Conservation (phyloP, 768 basidiomycete species). For the Trametes sanguinea region DNA sequence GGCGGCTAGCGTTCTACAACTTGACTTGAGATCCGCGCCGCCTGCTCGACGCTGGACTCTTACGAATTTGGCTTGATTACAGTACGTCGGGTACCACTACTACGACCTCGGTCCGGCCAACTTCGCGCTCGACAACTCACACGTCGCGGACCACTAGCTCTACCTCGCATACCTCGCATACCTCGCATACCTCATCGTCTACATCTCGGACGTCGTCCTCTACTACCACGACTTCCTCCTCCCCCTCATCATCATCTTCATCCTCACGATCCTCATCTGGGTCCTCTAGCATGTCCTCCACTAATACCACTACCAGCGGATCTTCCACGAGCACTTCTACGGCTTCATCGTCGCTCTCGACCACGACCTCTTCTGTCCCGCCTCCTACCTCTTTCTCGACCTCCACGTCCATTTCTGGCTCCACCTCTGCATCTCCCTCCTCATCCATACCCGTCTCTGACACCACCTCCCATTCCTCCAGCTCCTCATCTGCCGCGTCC, state of each 20-base stretch:
- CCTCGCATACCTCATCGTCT: neutral
- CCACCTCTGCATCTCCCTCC: neutral
- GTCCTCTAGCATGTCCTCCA: slow-evolving; percentile 3
- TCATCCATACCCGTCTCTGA: neutral
- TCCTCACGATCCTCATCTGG: neutral
- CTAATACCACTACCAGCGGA: neutral
- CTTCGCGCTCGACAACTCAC: neutral
- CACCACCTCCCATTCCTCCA: neutral
- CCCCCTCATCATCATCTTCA: neutral
- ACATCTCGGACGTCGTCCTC: neutral
- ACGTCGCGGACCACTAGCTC: neutral
- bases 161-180: neutral
- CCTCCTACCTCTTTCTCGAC: neutral
- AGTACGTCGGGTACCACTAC: slow-evolving; percentile 1
- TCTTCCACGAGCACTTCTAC: neutral
- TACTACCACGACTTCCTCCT: neutral
- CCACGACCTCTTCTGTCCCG: neutral
- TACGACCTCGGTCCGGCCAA: neutral
- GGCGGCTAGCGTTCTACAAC: neutral
- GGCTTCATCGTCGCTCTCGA: neutral
- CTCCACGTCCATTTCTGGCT: neutral
- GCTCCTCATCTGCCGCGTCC: neutral
- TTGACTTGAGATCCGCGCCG: slow-evolving; percentile 9
- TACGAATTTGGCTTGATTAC: neutral
- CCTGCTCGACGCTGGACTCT: slow-evolving; percentile 9